Evolutionary conservation across 371 early-diverging fungal species (phyloP).

Genomic region (Umbelopsis sp.): DNA sequence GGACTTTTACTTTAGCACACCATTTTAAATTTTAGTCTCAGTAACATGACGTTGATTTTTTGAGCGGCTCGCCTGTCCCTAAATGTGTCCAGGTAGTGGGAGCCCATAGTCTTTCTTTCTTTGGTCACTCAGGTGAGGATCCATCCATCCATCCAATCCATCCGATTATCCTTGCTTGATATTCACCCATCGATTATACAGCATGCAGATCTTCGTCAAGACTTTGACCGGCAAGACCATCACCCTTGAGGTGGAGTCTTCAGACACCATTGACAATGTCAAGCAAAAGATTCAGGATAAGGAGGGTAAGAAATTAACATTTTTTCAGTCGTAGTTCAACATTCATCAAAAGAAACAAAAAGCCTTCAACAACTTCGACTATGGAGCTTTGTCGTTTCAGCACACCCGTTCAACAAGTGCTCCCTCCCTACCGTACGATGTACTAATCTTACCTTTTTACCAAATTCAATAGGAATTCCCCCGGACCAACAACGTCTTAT

Average conservation of each 20-base stretch:
- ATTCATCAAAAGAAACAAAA: not conserved
- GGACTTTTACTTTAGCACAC: too few relatives aligned
- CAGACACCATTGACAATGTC: conserved; percentile 88
- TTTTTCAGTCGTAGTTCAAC: not conserved
- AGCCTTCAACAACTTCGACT: not conserved
- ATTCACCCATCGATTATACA: conserved; percentile 6
- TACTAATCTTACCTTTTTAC: not conserved
- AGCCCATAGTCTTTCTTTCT: not conserved
- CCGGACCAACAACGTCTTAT: conserved; percentile 99
- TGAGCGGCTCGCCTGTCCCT: too few relatives aligned
- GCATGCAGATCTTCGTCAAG: conserved; percentile 74
- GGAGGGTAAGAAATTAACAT: conserved; percentile 62
- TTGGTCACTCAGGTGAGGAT: conserved; percentile 18
- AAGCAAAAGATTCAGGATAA: conserved; percentile 94
- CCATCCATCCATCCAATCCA: conserved; percentile 15
- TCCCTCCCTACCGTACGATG: not conserved
- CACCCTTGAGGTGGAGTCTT: conserved; percentile 88
- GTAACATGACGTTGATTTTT: too few relatives aligned
- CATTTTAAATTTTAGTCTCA: too few relatives aligned
- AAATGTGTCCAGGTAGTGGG: too few relatives aligned
- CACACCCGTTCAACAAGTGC: too few relatives aligned
- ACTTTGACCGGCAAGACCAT: conserved; percentile 80
- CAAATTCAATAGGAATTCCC: conserved; percentile 73
- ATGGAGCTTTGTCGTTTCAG: too few relatives aligned
- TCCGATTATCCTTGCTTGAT: not conserved